A percentile compares a stretch with the other conserved stretches of the same genome.
Conservation (phyloP, 1,284 basidiomycete species). For the Pholiota adiposa region DNA sequence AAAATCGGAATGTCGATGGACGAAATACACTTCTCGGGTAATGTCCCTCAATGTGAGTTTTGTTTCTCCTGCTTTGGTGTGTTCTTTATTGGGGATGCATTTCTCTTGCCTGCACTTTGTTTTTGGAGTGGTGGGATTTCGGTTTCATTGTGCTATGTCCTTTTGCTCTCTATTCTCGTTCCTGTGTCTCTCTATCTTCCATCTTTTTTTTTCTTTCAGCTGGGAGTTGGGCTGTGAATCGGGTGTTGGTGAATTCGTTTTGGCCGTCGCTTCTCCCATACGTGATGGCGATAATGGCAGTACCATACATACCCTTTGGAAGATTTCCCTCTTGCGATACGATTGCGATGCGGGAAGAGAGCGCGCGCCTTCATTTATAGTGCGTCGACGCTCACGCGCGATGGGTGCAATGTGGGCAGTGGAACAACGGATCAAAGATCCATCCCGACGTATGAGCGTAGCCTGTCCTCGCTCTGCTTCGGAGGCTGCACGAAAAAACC, state of each 20-base stretch:
- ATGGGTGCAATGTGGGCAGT: background rate
- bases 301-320: background rate
- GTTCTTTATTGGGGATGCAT: constrained; percentile 5
- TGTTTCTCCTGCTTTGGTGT: constrained; percentile 9
- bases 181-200: background rate
- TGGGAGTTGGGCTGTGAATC: background rate
- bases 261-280: background rate
- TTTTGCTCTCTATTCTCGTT: background rate
- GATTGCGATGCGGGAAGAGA: background rate
- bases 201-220: background rate
- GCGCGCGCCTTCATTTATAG: too few species aligned
- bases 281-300: background rate
- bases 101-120: constrained; percentile 13
- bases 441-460: background rate
- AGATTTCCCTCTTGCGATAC: background rate
- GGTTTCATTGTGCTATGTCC: background rate
- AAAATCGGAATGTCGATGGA: constrained; percentile 77
- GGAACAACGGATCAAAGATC: background rate
- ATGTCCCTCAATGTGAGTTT: constrained; percentile 72
- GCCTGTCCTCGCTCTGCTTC: background rate
- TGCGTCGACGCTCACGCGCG: background rate
- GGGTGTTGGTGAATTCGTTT: background rate
- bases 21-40: constrained; percentile 71
- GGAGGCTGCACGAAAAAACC: background rate
- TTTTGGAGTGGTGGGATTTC: background rate